phyloP scores from a whole-genome alignment of 495 filamentous ascomycete genomes.

The Parachaetomium inaequale region DNA sequence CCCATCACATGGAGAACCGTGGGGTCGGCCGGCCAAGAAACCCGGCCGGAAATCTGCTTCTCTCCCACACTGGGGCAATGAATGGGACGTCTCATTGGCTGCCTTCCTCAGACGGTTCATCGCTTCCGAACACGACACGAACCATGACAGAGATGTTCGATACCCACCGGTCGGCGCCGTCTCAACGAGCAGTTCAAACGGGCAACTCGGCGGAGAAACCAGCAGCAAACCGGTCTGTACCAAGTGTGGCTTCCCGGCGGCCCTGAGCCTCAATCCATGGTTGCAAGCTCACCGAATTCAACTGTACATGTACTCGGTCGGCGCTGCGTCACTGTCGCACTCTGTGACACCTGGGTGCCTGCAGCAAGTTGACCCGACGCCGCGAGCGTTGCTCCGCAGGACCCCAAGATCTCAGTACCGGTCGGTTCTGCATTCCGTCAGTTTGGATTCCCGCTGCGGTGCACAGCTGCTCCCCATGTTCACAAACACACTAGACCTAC shows the following conservation, averaged over 20 bases:
- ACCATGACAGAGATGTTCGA: not conserved
- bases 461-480: not conserved
- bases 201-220: not conserved
- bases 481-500: not conserved
- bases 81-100: not conserved
- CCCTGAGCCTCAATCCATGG: not conserved
- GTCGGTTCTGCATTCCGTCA: not conserved
- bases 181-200: not conserved
- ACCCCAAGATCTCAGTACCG: slow-evolving; percentile 10
- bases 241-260: not conserved
- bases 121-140: slow-evolving; percentile 5
- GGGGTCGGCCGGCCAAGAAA: slow-evolving; percentile 12
- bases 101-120: not conserved
- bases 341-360: slow-evolving; percentile 18
- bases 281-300: not conserved
- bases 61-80: not conserved
- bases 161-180: not conserved
- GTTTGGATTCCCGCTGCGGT: not conserved
- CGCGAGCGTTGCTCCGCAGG: slow-evolving; percentile 3
- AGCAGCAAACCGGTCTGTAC: not conserved
- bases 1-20: not conserved
- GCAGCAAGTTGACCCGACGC: slow-evolving; percentile 15
- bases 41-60: not conserved
- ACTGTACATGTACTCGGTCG: slow-evolving; percentile 1
- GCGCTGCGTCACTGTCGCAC: not conserved